Percentiles rank a stretch among this genome's conserved stretches.
Conservation (phyloP, 1,139 yeast genomes). For the Yamadazyma aaseri region DNA sequence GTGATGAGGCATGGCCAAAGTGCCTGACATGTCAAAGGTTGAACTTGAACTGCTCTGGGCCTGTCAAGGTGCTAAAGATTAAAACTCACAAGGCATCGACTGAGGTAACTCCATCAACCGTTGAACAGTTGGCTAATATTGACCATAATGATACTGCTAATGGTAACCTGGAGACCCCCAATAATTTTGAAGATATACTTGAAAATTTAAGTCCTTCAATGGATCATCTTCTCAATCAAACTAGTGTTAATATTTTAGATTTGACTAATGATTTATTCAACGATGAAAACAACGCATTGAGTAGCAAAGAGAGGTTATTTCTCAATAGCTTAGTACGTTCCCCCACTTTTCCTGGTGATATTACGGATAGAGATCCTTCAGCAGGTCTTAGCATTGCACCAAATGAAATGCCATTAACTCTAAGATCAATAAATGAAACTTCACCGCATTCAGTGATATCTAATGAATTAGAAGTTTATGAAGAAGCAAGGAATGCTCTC, state of each 20-base stretch:
- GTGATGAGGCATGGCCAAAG: slow-evolving; percentile 56
- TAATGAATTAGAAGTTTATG: slow-evolving; percentile 9
- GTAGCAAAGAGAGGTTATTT: slow-evolving; percentile 15
- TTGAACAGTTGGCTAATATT: too few species aligned
- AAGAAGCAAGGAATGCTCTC: slow-evolving; percentile 11
- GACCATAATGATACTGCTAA: too few species aligned
- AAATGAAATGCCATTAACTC: background rate
- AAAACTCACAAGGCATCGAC: background rate
- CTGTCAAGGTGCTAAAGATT: slow-evolving; percentile 4
- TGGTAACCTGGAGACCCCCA: too few species aligned
- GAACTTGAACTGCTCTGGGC: slow-evolving; percentile 35
- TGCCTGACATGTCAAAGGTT: slow-evolving; percentile 53
- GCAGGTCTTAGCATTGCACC: background rate
- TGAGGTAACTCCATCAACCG: too few species aligned
- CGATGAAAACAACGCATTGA: slow-evolving; percentile 8
- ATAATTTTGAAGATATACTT: too few species aligned
- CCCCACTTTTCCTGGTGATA: slow-evolving; percentile 12
- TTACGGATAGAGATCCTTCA: slow-evolving; percentile 1
- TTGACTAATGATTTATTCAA: slow-evolving; percentile 11
- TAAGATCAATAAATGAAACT: background rate
- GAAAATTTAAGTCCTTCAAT: too few species aligned
- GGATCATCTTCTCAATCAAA: background rate
- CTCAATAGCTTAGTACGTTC: slow-evolving; percentile 15
- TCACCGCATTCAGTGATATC: slow-evolving; percentile 8
- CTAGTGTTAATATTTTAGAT: slow-evolving; percentile 5